phyloP scores from a whole-genome alignment of 108 stramenopile species.

The Discostella pseudostelligera region DNA sequence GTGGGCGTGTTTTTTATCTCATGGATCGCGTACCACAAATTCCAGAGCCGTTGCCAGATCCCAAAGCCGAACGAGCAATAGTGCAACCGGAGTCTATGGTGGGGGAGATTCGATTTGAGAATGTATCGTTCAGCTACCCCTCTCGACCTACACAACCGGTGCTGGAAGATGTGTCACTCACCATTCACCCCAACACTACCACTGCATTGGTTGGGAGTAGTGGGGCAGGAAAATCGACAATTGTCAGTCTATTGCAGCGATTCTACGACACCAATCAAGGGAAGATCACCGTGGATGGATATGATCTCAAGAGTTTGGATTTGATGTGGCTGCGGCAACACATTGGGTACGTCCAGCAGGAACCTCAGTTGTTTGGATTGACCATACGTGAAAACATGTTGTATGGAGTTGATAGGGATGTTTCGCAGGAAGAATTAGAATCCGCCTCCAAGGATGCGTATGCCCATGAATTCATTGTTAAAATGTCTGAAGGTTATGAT shows the following conservation, averaged over 20 bases:
- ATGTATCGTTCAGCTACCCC: slow-evolving; percentile 85
- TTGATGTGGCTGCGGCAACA: slow-evolving; percentile 59
- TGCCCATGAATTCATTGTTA: slow-evolving; percentile 74
- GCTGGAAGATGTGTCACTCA: slow-evolving; percentile 47
- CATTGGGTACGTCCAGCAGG: slow-evolving; percentile 87
- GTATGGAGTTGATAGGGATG: slow-evolving; percentile 59
- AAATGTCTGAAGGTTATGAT: slow-evolving; percentile 65
- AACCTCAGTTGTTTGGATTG: slow-evolving; percentile 78
- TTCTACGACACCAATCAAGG: slow-evolving; percentile 79
- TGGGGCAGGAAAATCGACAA: slow-evolving; percentile 82
- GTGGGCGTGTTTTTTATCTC: slow-evolving; percentile 61
- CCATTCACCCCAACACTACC: slow-evolving; percentile 49
- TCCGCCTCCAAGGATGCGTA: slow-evolving; percentile 72
- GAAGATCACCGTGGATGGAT: slow-evolving; percentile 69
- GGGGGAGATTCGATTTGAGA: slow-evolving; percentile 51
- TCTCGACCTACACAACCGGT: slow-evolving; percentile 64
- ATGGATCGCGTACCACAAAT: slow-evolving; percentile 63
- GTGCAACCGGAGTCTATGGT: slow-evolving; percentile 17
- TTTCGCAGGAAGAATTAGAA: slow-evolving; percentile 57
- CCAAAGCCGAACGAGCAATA: neutral
- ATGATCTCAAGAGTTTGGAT: slow-evolving; percentile 63
- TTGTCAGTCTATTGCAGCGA: slow-evolving; percentile 73
- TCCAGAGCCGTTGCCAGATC: slow-evolving; percentile 27
- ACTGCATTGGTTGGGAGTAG: slow-evolving; percentile 77
- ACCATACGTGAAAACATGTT: slow-evolving; percentile 80